These are phyloP conservation scores for Allomyces javanicus DNA, from an alignment of 192 early-diverging fungal species.

Conservation along the genomic window DNA sequence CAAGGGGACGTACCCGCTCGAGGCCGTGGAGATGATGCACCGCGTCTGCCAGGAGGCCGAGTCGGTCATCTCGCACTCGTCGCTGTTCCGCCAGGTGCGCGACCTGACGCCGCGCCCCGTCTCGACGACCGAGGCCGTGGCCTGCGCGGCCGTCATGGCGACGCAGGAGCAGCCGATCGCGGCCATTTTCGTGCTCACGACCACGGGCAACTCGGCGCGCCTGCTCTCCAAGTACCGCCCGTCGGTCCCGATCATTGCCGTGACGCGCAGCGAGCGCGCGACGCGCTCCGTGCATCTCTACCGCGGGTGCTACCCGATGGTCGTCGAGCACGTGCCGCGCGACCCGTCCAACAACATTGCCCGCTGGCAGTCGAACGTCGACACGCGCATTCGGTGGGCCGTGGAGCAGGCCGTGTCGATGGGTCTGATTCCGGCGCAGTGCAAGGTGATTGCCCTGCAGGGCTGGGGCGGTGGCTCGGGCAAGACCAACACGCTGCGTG, in stretches of 20 bases:
- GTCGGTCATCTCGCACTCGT: conserved; percentile 81
- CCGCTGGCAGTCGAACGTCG: conserved; percentile 69
- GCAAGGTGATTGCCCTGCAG: conserved; percentile 42
- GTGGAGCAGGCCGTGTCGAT: conserved; percentile 51
- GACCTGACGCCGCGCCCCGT: conserved; percentile 52
- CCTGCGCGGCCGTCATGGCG: conserved; percentile 68
- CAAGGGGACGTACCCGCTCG: conserved; percentile 78
- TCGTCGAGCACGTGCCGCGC: conserved; percentile 28
- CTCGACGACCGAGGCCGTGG: conserved; percentile 76
- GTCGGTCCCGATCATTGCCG: conserved; percentile 70
- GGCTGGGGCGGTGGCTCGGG: conserved; percentile 59
- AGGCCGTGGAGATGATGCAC: conserved; percentile 87
- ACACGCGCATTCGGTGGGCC: conserved; percentile 51
- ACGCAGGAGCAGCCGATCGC: conserved; percentile 66
- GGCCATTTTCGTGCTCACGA: conserved; percentile 72
- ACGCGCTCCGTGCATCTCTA: conserved; percentile 58
- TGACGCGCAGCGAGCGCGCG: conserved; percentile 59
- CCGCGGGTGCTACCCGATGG: conserved; percentile 62
- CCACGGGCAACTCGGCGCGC: conserved; percentile 64
- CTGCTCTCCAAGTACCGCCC: conserved; percentile 89
- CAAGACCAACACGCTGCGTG: conserved; percentile 68
- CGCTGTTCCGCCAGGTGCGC: conserved; percentile 76
- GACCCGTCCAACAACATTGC: conserved; percentile 22
- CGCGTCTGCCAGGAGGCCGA: conserved; percentile 83
- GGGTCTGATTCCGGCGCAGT: conserved; percentile 3